Evolutionary conservation across 2,329 filamentous ascomycete species (phyloP), one percentile per base, ranked within the genome.

Genomic region (Penicillium sp.): DNA sequence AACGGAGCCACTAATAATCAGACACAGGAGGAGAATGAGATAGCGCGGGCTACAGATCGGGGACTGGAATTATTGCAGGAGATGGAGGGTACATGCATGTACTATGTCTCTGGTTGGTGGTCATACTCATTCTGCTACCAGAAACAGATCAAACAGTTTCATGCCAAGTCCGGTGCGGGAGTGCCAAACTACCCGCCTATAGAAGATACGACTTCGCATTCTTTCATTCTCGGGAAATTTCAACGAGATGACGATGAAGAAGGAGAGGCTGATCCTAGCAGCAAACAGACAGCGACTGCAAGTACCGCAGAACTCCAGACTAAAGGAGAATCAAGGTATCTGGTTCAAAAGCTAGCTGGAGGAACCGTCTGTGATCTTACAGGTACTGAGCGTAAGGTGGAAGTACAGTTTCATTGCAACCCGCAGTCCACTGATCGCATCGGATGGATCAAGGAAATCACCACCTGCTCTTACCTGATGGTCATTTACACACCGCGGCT

Each of bases 101-200:
- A 93, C 76, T 89, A 85, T 70, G 76, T 91, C 62, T 89, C 86
- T 1, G 92, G 92, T 0, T 97, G 92, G 92, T 97, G 92, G 92
- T 94, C 89, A 68, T 97, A 97, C 74, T 89, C 87, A 64, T 96
- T 96, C 72, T 97, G 92, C 79, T 94, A 96, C 75, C 90, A 90
- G 68, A 82, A 87, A 60, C 85, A 93, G 61, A 87, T 97, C 60
- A 88, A 90, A 66, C 92, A 97, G 73, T 97, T 95, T 73, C 92
- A 97, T 71, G 90, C 91, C 46, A 83, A 90, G 0, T 84, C 85
- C 2, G 81, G 84, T 46, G 85, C 86, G 59, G 86, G 86, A 3
- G 83, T 88, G 11, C 82, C 84, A 1, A 73, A 78, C 26, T 86
- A 84, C 62, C 87, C 90, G 23, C 92, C 92, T 0, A 81, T 87